phyloP scores from a whole-genome alignment of 257 asterid species.

The Gentiana macrophylla region DNA sequence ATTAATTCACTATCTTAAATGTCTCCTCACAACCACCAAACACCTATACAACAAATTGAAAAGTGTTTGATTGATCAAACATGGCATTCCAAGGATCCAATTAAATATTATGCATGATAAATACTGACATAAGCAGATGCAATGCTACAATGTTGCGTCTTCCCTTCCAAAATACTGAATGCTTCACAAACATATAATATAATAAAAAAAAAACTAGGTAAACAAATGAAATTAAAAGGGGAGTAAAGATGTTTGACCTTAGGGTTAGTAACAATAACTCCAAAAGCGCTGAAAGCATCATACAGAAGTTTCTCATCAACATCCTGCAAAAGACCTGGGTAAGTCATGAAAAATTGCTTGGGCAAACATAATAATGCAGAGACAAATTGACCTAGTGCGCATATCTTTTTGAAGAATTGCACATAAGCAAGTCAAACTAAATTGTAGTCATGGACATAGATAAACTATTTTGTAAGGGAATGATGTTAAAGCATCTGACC shows the following conservation, averaged over 20 bases:
- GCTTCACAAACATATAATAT: background rate
- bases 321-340: conserved; percentile 54
- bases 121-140: too few relatives aligned
- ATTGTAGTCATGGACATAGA: too few relatives aligned
- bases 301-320: conserved; percentile 96
- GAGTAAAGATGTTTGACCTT: conserved; percentile 38
- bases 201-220: background rate
- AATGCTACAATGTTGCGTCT: too few relatives aligned
- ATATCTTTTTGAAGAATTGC: background rate
- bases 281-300: conserved; percentile 91
- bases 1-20: too few relatives aligned
- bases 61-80: too few relatives aligned
- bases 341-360: background rate
- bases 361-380: background rate
- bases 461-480: too few relatives aligned
- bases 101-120: too few relatives aligned
- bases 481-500: conserved; percentile 32
- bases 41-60: too few relatives aligned
- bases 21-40: too few relatives aligned
- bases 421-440: background rate
- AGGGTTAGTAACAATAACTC: conserved; percentile 90
- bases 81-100: too few relatives aligned
- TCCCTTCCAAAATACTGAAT: too few relatives aligned
- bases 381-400: background rate
- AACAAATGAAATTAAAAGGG: background rate